A percentile compares a stretch with the other conserved stretches of the same genome.
phyloP scores from a whole-genome alignment of 2,329 filamentous ascomycete genomes.

The Diaporthe sp. region DNA sequence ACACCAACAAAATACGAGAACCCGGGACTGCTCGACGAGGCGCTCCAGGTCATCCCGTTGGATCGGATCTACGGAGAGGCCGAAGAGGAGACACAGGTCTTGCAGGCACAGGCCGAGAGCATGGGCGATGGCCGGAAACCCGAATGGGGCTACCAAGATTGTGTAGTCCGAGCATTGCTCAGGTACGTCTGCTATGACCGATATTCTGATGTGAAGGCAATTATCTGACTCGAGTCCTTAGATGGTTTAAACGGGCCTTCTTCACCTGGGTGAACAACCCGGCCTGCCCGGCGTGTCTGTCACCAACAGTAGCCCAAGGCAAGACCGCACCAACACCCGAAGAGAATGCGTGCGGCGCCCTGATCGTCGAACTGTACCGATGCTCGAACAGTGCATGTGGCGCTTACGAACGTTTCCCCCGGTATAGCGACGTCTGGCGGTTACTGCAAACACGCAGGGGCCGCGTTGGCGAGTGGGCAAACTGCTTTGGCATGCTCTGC shows the following conservation, averaged over 20 bases:
- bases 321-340: slow-evolving; percentile 89
- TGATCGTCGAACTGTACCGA: slow-evolving; percentile 89
- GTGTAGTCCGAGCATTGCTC: slow-evolving; percentile 88
- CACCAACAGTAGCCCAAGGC: slow-evolving; percentile 85
- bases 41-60: slow-evolving; percentile 85
- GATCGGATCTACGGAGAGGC: slow-evolving; percentile 94
- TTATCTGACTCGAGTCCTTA: slow-evolving; percentile 49
- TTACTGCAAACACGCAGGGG: slow-evolving; percentile 88
- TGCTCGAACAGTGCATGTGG: slow-evolving; percentile 84
- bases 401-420: slow-evolving; percentile 88
- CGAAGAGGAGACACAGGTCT: slow-evolving; percentile 90
- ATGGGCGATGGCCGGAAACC: slow-evolving; percentile 84
- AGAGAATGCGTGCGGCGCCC: slow-evolving; percentile 88
- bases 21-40: slow-evolving; percentile 92
- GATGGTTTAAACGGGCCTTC: slow-evolving; percentile 96
- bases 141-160: slow-evolving; percentile 98
- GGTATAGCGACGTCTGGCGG: slow-evolving; percentile 96
- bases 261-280: slow-evolving; percentile 99
- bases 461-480: slow-evolving; percentile 95
- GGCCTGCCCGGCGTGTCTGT: slow-evolving; percentile 82
- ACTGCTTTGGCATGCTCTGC: slow-evolving; percentile 99
- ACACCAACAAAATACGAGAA: slow-evolving; percentile 97
- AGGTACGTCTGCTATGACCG: slow-evolving; percentile 66
- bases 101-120: slow-evolving; percentile 89
- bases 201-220: slow-evolving; percentile 35